A percentile compares a stretch with the other conserved stretches of the same genome.
phyloP scores from a whole-genome alignment of 306 rosid genomes.

The Quercus parvula region DNA sequence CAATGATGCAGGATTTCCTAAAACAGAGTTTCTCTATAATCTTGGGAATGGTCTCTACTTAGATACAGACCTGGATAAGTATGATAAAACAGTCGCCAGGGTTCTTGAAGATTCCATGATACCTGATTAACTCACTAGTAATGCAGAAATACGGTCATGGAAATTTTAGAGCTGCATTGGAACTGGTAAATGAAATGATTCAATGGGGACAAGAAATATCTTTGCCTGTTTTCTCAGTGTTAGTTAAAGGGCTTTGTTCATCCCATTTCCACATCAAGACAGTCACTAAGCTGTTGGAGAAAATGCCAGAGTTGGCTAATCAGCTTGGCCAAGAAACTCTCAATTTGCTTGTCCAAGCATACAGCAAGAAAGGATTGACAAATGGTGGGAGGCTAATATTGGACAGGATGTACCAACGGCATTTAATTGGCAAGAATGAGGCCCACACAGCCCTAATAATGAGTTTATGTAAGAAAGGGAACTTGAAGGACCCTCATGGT shows the following conservation, averaged over 20 bases:
- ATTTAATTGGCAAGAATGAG: slow-evolving; percentile 42
- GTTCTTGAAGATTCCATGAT: slow-evolving; percentile 61
- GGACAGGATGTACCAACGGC: slow-evolving; percentile 52
- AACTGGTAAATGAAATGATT: slow-evolving; percentile 57
- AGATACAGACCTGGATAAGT: slow-evolving; percentile 68
- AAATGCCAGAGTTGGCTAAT: slow-evolving; percentile 40
- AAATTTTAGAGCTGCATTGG: slow-evolving; percentile 45
- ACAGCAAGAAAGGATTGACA: slow-evolving; percentile 55
- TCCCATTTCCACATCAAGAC: slow-evolving; percentile 42
- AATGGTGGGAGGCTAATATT: slow-evolving; percentile 46
- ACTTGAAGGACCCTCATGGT: slow-evolving; percentile 44
- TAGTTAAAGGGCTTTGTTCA: slow-evolving; percentile 52
- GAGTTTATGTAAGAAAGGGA: slow-evolving; percentile 63
- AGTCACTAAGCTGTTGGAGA: slow-evolving; percentile 40
- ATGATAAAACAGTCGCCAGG: slow-evolving; percentile 46
- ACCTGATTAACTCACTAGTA: slow-evolving; percentile 45
- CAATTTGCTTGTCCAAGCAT: slow-evolving; percentile 63
- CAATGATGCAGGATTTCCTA: slow-evolving; percentile 46
- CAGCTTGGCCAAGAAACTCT: slow-evolving; percentile 58
- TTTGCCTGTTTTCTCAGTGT: slow-evolving; percentile 36
- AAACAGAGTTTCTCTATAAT: slow-evolving; percentile 68
- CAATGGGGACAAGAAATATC: slow-evolving; percentile 79
- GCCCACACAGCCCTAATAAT: slow-evolving; percentile 51
- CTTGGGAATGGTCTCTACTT: slow-evolving; percentile 91
- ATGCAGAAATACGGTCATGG: slow-evolving; percentile 27